Evolutionary conservation across 2,329 filamentous ascomycete genomes (phyloP), one percentile per base, ranked within the genome.

Genomic region (Arthrobotrys entomopaga): DNA sequence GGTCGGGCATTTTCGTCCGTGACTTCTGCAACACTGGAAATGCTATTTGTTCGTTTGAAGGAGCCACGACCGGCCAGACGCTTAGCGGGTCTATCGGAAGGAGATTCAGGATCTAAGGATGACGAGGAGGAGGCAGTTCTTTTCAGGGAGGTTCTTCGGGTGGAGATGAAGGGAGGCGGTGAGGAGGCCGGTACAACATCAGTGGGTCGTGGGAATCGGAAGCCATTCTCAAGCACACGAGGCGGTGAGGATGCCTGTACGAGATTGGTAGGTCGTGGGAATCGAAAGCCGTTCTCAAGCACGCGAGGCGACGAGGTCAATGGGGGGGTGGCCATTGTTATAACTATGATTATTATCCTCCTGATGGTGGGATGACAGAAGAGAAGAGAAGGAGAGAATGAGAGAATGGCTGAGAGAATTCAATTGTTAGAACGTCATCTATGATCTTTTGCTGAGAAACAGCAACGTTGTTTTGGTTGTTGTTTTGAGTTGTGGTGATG

Each of bases 81-180:
- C 53, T 73, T 73, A 19, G 69, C 24, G 3, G 69, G 69, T 49
- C 69, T 60, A 38, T 50, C 54, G 10, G 69, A 73, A 0, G 69
- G 69, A 26, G 69, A 73, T 20, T 73, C 69, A 3, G 69, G 69
- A 34, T 73, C 69, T 40, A 73, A 61, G 10, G 69, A 73, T 26
- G 69, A 73, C 3, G 61, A 73, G 3, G 49, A 29, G 19, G 69
- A 73, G 6, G 69, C 61, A 1, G 61, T 66, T 52, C 69, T 65
- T 43, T 73, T 73, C 38, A 73, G 69, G 42, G 69, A 52, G 6
- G 43, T 22, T 46, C 61, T 48, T 20, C 61, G 42, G 16, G 26
- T 38, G 53, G 46, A 29, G 56, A 75, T 50, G 64, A 64, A 67
- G 3, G 60, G 59, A n/a, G 64, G 71, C 22, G 71, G 64, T 16